Percentiles rank a stretch among this genome's conserved stretches.
phyloP scores from a whole-genome alignment of 805 yeast species.

The Sugiyamaella valdiviana region DNA sequence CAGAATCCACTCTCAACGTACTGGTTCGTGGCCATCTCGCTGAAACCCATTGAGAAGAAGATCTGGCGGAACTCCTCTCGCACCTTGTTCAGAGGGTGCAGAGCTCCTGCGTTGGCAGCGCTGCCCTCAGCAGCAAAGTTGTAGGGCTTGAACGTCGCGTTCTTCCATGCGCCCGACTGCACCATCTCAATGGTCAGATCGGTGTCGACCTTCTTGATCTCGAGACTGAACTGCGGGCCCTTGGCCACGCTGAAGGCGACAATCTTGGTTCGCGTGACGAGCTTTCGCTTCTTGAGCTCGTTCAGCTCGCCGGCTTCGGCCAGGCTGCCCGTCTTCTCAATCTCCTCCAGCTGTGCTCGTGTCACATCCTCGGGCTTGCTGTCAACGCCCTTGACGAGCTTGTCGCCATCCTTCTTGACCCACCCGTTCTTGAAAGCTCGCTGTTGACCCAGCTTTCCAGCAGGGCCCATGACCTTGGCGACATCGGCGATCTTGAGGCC shows the following conservation, averaged over 20 bases:
- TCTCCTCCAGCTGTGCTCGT: conserved; percentile 53
- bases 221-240: conserved; percentile 78
- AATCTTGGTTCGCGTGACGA: conserved; percentile 61
- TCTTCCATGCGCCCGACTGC: conserved; percentile 72
- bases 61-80: conserved; percentile 97
- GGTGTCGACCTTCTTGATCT: conserved; percentile 77
- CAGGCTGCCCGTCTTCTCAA: conserved; percentile 51
- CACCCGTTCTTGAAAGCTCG: conserved; percentile 97
- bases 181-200: conserved; percentile 95
- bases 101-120: conserved; percentile 78
- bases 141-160: conserved; percentile 83
- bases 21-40: conserved; percentile 98
- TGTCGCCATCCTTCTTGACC: conserved; percentile 84
- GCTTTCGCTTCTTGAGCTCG: conserved; percentile 92
- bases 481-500: conserved; percentile 74
- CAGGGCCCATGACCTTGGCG: conserved; percentile 57
- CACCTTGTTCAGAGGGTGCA: conserved; percentile 94
- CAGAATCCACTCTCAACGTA: conserved; percentile 98
- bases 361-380: conserved; percentile 59
- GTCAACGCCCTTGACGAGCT: conserved; percentile 49
- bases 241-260: conserved; percentile 71
- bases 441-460: conserved; percentile 90
- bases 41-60: conserved; percentile 95
- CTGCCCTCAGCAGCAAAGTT: conserved; percentile 95
- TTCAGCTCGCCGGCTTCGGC: conserved; percentile 57